These are phyloP conservation scores for Diplodia sapinea DNA, from an alignment of 2,329 filamentous ascomycete species.

Conservation along the genomic window DNA sequence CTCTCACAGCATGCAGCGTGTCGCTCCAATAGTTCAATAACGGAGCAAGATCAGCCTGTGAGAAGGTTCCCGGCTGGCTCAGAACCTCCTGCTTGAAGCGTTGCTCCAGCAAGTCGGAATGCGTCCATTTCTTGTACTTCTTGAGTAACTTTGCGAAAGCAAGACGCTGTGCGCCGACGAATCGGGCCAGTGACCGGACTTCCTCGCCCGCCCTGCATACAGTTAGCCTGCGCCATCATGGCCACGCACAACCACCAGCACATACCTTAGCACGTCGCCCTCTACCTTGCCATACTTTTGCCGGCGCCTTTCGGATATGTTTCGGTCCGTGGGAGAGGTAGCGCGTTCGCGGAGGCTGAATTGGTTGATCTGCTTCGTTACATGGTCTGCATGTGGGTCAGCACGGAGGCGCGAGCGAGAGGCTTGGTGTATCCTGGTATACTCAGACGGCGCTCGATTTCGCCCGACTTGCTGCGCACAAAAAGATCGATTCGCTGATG, in stretches of 20 bases:
- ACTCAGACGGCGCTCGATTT: conserved; percentile 74
- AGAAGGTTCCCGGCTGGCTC: conserved; percentile 72
- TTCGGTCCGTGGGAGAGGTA: conserved; percentile 26
- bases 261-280: conserved; percentile 55
- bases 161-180: conserved; percentile 73
- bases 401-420: conserved; percentile 28
- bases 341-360: conserved; percentile 36
- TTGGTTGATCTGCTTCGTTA: conserved; percentile 48
- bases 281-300: conserved; percentile 59
- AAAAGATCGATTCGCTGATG: conserved; percentile 81
- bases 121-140: conserved; percentile 89
- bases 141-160: conserved; percentile 85
- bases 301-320: conserved; percentile 52
- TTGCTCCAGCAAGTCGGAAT: conserved; percentile 67
- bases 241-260: conserved; percentile 31
- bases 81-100: conserved; percentile 73
- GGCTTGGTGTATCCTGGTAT: conserved; percentile 43
- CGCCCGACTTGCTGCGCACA: conserved; percentile 78
- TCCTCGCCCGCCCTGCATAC: conserved; percentile 68
- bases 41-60: conserved; percentile 66
- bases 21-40: conserved; percentile 57
- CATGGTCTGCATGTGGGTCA: conserved; percentile 39
- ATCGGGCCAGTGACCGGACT: conserved; percentile 71
- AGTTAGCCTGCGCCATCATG: conserved; percentile 19
- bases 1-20: conserved; percentile 53